phyloP scores from a whole-genome alignment of 495 filamentous ascomycete species.

The Letharia lupina region DNA sequence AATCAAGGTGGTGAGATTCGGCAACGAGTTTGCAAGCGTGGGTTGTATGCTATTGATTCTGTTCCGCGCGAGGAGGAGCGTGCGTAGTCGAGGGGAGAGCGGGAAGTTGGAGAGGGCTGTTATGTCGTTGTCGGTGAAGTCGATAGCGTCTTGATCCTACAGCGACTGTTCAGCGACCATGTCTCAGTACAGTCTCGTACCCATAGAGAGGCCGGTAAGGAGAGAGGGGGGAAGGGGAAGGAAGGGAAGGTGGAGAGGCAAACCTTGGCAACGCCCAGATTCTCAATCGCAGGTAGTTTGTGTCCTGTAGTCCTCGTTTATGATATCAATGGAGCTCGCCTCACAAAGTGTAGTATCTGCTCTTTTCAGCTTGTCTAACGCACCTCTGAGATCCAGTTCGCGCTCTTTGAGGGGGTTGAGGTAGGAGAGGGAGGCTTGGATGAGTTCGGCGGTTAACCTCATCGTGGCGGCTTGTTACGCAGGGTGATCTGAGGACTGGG shows the following conservation, averaged over 20 bases:
- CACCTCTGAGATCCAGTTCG: conserved; percentile 99
- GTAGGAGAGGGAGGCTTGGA: conserved; percentile 86
- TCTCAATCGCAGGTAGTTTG: conserved; percentile 96
- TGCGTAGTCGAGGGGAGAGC: conserved; percentile 76
- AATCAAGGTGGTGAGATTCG: conserved; percentile 68
- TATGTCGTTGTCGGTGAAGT: conserved; percentile 98
- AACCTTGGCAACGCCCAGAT: conserved; percentile 90
- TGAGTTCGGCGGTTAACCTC: conserved; percentile 92
- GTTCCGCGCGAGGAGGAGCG: conserved; percentile 84
- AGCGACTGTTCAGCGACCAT: neutral
- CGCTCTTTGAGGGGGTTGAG: conserved; percentile 96
- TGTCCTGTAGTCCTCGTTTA: conserved; percentile 67
- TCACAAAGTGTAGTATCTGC: conserved; percentile 85
- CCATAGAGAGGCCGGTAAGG: neutral
- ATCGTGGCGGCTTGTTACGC: conserved; percentile 38
- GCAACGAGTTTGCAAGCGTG: conserved; percentile 59
- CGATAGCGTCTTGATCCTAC: conserved; percentile 83
- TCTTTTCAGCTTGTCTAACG: conserved; percentile 75
- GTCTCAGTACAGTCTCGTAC: neutral
- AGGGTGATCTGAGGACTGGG: neutral
- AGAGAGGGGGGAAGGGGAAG: neutral
- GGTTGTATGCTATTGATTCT: conserved; percentile 73
- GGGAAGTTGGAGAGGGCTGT: conserved; percentile 84
- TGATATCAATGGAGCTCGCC: conserved; percentile 79
- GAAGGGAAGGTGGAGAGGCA: conserved; percentile 27